phyloP scores from a whole-genome alignment of 2,329 filamentous ascomycete genomes.

The Fusarium sp. region DNA sequence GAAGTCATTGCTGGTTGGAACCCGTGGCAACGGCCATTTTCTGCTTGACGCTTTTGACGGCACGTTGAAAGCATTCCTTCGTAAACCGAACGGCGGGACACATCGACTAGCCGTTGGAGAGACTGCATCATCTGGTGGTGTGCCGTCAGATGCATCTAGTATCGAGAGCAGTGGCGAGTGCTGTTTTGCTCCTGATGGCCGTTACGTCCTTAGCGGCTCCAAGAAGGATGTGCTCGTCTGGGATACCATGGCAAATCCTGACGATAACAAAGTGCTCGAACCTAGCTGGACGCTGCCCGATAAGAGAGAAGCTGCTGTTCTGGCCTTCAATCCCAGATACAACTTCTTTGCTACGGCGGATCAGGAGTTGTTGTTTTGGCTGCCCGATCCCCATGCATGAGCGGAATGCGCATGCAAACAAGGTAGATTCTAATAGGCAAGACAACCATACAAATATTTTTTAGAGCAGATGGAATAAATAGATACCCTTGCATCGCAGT shows the following conservation, averaged over 20 bases:
- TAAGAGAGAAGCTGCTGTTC: conserved; percentile 73
- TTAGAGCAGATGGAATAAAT: conserved; percentile 7
- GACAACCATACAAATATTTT: neutral
- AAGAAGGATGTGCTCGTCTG: conserved; percentile 82
- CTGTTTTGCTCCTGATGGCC: conserved; percentile 88
- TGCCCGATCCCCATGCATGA: conserved; percentile 71
- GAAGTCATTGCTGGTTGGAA: conserved; percentile 84
- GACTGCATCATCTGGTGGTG: conserved; percentile 48
- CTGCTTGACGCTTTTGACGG: conserved; percentile 94
- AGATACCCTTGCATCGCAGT: conserved; percentile 28
- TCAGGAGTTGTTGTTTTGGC: conserved; percentile 81
- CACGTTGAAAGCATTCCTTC: conserved; percentile 76
- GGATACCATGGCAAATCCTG: conserved; percentile 73
- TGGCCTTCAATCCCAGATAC: conserved; percentile 89
- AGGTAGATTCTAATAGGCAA: neutral
- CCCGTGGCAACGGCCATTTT: conserved; percentile 85
- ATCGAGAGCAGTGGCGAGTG: conserved; percentile 77
- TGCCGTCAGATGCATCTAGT: conserved; percentile 49
- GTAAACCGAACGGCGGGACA: conserved; percentile 63
- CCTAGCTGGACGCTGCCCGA: conserved; percentile 72
- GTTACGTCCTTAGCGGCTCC: conserved; percentile 85
- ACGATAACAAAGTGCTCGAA: conserved; percentile 66
- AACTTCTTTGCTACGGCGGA: conserved; percentile 94
- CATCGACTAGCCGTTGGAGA: conserved; percentile 65
- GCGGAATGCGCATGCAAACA: neutral